Percentiles rank a stretch among this genome's conserved stretches.
Conservation (phyloP, 2,329 filamentous ascomycete species). For the Pyrenochaeta sp. region DNA sequence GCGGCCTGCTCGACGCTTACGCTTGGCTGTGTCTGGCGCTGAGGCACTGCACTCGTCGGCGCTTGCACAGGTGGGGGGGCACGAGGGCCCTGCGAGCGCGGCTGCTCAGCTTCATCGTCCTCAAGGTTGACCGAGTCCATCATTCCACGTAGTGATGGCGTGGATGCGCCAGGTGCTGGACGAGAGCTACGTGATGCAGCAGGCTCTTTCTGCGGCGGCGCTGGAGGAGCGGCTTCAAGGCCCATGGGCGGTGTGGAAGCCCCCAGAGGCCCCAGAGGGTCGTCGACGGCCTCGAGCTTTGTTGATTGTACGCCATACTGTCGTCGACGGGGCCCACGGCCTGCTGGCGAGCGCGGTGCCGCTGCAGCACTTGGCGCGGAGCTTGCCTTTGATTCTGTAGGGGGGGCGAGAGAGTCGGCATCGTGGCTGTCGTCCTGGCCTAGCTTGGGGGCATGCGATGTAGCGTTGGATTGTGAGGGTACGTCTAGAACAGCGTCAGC, state of each 20-base stretch:
- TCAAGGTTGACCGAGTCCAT: conserved; percentile 76
- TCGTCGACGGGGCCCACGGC: conserved; percentile 61
- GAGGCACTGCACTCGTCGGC: conserved; percentile 55
- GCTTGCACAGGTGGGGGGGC: conserved; percentile 70
- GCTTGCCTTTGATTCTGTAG: conserved; percentile 28
- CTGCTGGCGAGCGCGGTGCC: conserved; percentile 57
- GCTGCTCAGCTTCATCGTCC: conserved; percentile 64
- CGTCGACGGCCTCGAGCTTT: conserved; percentile 78
- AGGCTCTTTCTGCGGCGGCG: conserved; percentile 68
- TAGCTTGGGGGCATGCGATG: conserved; percentile 51
- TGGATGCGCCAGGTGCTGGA: conserved; percentile 62
- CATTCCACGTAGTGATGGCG: conserved; percentile 59
- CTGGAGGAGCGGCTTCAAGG: conserved; percentile 72
- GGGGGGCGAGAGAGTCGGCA: conserved; percentile 28
- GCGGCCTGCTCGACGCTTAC: conserved; percentile 92
- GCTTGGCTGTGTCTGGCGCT: conserved; percentile 73
- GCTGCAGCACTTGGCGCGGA: conserved; percentile 49
- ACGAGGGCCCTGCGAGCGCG: conserved; percentile 62
- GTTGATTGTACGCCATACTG: conserved; percentile 78
- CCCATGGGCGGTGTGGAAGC: conserved; percentile 64
- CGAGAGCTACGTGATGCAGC: conserved; percentile 60
- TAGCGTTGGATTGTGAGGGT: conserved; percentile 55
- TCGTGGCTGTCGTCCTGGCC: conserved; percentile 45
- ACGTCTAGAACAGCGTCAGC: conserved; percentile 52
- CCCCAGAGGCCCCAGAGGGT: conserved; percentile 79